Base-by-base conservation (phyloP, 345 rosid genomes). In the Eucalyptus regnans region DNA sequence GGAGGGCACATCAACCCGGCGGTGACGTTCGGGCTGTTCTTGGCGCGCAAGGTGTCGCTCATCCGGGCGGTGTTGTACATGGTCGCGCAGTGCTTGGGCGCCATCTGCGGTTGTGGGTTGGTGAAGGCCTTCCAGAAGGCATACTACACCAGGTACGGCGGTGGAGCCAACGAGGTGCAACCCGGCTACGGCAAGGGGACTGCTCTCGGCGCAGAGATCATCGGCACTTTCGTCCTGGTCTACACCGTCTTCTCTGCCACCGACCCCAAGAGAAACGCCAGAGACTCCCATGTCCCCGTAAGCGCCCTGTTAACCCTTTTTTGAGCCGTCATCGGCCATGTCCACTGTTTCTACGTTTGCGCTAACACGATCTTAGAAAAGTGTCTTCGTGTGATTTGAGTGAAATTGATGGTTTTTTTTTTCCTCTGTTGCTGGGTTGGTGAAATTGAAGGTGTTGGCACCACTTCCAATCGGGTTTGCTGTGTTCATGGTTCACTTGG, bases 401-500 rank as follows among this genome's bases (percentile, higher is more conserved):
- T 50, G 62, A 31, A 51, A 54, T 11, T 68, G n/a, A 88, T 50
- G 62, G 62, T 46, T 41, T 48, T 31, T 37, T 37, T 79, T 33
- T 8, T 27, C 41, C 27, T 71, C 17, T 80, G 41, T 64, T 29
- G 51, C 17, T 81, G 83, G 15, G 83, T 33, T 76, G 83, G 48
- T 48, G 86, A 49, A 48, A 89, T 12, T 90, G 13, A 93, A 95
- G 99, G 98, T 97, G 2, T 95, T 97, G 96, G 99, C 99, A 37
- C 99, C 99, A 56, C 99, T 96, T 27, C 98, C 99, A 0, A 97
- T 97, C 64, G 99, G 99, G 90, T 97, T 97, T 87, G 99, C 99
- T 33, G 99, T 97, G 91, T 97, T 97, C 92, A 96, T 96, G 98
- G 99, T 97, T 89, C 99, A 97, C 79, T 91, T 97, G 86, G 98